Evolutionary conservation across 306 rosid genomes (phyloP).

Genomic region (Mucuna pruriens): DNA sequence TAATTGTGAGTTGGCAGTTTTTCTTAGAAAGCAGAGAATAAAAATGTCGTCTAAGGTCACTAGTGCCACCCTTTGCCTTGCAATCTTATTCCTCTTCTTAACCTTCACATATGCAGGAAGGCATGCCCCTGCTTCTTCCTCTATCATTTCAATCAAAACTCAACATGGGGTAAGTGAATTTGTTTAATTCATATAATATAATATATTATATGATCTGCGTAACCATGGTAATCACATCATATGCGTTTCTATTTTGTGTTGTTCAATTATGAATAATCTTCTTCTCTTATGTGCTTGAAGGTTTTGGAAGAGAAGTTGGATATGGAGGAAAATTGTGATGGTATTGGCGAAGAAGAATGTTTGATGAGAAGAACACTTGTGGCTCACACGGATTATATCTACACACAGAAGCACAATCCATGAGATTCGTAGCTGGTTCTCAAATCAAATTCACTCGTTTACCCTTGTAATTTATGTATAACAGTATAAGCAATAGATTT

Average conservation of each 20-base stretch:
- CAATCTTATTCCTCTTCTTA: conserved; percentile 43
- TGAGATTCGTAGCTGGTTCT: conserved; percentile 23
- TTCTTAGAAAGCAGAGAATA: conserved; percentile 25
- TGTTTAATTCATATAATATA: neutral
- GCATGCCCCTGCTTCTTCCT: conserved; percentile 43
- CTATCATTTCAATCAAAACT: conserved; percentile 23
- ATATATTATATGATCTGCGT: neutral
- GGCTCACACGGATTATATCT: conserved; percentile 86
- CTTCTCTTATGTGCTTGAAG: conserved; percentile 42
- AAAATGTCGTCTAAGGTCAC: conserved; percentile 54
- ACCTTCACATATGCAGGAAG: conserved; percentile 38
- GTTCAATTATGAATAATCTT: neutral
- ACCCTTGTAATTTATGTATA: conserved; percentile 38
- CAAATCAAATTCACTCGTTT: neutral
- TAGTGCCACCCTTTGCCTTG: conserved; percentile 43
- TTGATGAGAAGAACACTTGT: conserved; percentile 86
- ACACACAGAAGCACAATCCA: conserved; percentile 75
- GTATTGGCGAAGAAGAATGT: conserved; percentile 73
- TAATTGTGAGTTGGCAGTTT: conserved; percentile 14
- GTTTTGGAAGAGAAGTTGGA: conserved; percentile 45
- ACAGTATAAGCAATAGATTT: conserved; percentile 33
- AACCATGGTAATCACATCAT: neutral
- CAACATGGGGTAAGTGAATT: conserved; percentile 45
- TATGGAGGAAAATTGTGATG: conserved; percentile 69
- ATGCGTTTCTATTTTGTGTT: neutral